Evolutionary conservation across 106 monocot genomes (phyloP).

Genomic region (Acanthochlamys bracteata): DNA sequence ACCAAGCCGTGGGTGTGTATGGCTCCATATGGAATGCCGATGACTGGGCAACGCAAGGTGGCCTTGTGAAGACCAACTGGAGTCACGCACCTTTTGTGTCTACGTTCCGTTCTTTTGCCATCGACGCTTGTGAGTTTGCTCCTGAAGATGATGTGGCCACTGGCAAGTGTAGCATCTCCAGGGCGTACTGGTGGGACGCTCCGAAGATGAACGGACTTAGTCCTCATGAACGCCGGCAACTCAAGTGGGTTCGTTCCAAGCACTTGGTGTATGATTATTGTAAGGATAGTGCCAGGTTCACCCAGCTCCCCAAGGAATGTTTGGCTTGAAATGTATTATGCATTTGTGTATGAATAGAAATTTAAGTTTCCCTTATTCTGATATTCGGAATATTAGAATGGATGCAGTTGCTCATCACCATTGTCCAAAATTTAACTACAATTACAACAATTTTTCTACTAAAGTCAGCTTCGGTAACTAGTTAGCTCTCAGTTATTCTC

Average conservation of each 20-base stretch:
- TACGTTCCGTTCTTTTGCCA: background rate
- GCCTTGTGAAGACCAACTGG: conserved; percentile 1
- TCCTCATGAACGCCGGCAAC: conserved; percentile 1
- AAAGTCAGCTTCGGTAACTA: too few relatives aligned
- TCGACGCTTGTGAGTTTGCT: background rate
- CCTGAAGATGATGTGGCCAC: background rate
- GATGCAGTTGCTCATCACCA: too few relatives aligned
- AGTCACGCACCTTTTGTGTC: background rate
- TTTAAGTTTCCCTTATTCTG: too few relatives aligned
- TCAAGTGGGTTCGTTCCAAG: background rate
- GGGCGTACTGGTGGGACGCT: background rate
- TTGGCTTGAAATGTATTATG: too few relatives aligned
- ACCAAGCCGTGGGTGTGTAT: conserved; percentile 2
- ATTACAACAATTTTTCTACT: too few relatives aligned
- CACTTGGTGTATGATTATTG: conserved; percentile 6
- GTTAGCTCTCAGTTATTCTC: too few relatives aligned
- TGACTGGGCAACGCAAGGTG: conserved; percentile 3
- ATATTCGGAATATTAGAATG: too few relatives aligned
- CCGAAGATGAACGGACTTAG: background rate
- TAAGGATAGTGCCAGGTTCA: background rate
- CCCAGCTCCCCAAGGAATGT: background rate
- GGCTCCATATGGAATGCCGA: conserved; percentile 4
- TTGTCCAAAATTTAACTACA: too few relatives aligned
- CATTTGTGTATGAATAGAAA: too few relatives aligned
- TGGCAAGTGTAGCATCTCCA: background rate